Percentiles rank a stretch among this genome's conserved stretches.
These are phyloP conservation scores for Scheffersomyces stambukii DNA, from an alignment of 1,139 yeast genomes.

Conservation along the genomic window DNA sequence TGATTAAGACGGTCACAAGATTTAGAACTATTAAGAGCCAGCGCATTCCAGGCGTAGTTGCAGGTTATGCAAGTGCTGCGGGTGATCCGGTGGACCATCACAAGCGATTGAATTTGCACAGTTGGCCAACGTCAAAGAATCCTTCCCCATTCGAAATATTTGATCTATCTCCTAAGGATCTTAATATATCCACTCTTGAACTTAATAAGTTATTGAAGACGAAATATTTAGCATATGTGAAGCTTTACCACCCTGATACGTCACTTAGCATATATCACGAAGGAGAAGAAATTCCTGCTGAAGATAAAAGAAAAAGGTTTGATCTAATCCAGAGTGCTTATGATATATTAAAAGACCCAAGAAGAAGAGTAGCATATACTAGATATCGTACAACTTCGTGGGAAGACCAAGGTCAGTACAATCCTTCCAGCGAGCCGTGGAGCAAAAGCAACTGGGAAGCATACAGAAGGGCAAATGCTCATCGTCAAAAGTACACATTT, in stretches of 20 bases:
- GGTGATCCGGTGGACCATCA: slow-evolving; percentile 11
- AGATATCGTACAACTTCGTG: slow-evolving; percentile 24
- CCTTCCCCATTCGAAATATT: slow-evolving; percentile 81
- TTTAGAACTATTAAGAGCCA: too few relatives aligned
- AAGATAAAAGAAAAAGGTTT: slow-evolving; percentile 56
- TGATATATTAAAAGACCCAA: slow-evolving; percentile 59
- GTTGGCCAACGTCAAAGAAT: slow-evolving; percentile 56
- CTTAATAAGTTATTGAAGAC: slow-evolving; percentile 47
- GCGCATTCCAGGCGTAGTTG: too few relatives aligned
- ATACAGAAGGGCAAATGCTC: slow-evolving; percentile 39
- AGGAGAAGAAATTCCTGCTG: slow-evolving; percentile 25
- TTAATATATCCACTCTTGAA: slow-evolving; percentile 15
- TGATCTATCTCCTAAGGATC: slow-evolving; percentile 25
- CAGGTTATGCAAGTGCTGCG: too few relatives aligned
- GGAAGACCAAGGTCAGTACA: slow-evolving; percentile 17
- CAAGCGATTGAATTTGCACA: slow-evolving; percentile 12
- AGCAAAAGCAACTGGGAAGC: slow-evolving; percentile 22
- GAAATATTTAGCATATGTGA: slow-evolving; percentile 63
- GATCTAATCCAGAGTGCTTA: slow-evolving; percentile 73
- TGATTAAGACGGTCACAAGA: too few relatives aligned
- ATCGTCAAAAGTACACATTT: slow-evolving; percentile 28
- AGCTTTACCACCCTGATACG: slow-evolving; percentile 85
- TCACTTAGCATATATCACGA: slow-evolving; percentile 23
- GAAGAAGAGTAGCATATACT: slow-evolving; percentile 31
- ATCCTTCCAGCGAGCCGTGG: slow-evolving; percentile 34